Evolutionary conservation across 2,329 filamentous ascomycete genomes (phyloP).

Genomic region (Penicillium sp.): DNA sequence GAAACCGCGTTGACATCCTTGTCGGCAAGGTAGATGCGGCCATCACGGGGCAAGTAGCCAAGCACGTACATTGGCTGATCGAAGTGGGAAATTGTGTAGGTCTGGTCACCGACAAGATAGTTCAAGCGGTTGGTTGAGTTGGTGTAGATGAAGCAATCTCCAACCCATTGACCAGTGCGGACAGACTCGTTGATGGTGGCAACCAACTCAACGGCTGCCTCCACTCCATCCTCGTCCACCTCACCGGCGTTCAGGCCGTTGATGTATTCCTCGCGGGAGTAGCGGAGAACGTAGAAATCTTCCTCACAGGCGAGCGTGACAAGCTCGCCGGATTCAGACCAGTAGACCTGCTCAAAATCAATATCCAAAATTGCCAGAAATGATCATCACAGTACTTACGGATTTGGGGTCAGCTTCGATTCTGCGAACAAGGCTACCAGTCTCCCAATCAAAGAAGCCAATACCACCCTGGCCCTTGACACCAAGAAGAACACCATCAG

Average conservation of each 20-base stretch:
- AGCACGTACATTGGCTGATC: slow-evolving; percentile 94
- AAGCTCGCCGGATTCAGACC: slow-evolving; percentile 94
- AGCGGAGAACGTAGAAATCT: slow-evolving; percentile 90
- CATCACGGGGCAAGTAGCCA: slow-evolving; percentile 92
- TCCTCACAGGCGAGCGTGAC: slow-evolving; percentile 93
- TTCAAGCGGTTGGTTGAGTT: slow-evolving; percentile 95
- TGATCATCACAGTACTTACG: slow-evolving; percentile 41
- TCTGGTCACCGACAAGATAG: slow-evolving; percentile 96
- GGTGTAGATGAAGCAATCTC: slow-evolving; percentile 98
- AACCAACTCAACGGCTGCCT: slow-evolving; percentile 93
- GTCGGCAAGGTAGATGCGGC: slow-evolving; percentile 91
- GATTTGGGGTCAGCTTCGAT: slow-evolving; percentile 77
- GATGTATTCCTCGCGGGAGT: slow-evolving; percentile 84
- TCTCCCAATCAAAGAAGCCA: slow-evolving; percentile 95
- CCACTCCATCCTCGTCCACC: slow-evolving; percentile 87
- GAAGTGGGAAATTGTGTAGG: slow-evolving; percentile 96
- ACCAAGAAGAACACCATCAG: slow-evolving; percentile 85
- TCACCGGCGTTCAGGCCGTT: slow-evolving; percentile 80
- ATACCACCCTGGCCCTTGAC: slow-evolving; percentile 94
- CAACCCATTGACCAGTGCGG: slow-evolving; percentile 94
- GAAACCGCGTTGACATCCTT: slow-evolving; percentile 93
- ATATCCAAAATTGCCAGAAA: slow-evolving; percentile 13
- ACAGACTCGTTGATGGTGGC: slow-evolving; percentile 94
- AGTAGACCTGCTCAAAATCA: slow-evolving; percentile 71
- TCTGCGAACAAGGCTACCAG: slow-evolving; percentile 81